These are phyloP conservation scores for Leishmania turanica DNA, from an alignment of 208 protist genomes.

Conservation along the genomic window DNA sequence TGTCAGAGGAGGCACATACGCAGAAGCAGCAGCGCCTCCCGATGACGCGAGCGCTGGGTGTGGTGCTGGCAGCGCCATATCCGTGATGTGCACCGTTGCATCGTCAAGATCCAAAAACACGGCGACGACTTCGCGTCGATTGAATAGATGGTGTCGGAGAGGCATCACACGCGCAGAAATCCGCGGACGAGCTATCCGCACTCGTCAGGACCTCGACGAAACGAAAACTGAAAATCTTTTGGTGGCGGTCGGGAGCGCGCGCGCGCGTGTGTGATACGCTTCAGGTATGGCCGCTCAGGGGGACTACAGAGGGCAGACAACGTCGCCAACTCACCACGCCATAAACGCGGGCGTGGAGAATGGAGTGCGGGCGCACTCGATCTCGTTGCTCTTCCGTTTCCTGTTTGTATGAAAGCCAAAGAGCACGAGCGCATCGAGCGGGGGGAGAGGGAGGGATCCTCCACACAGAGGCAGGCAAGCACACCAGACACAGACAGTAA, in stretches of 20 bases:
- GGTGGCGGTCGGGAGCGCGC: not conserved
- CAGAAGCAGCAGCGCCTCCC: not conserved
- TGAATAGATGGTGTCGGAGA: conserved; percentile 27
- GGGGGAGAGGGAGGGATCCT: too few relatives aligned
- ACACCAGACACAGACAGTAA: too few relatives aligned
- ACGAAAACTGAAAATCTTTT: conserved; percentile 8
- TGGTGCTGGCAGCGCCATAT: conserved; percentile 38
- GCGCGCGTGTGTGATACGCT: too few relatives aligned
- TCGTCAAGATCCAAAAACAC: conserved; percentile 60
- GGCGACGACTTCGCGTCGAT: conserved; percentile 45
- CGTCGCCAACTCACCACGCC: not conserved
- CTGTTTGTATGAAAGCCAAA: too few relatives aligned
- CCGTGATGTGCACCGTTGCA: conserved; percentile 15
- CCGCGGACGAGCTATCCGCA: not conserved
- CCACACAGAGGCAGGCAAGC: too few relatives aligned
- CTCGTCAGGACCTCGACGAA: not conserved
- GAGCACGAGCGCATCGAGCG: too few relatives aligned
- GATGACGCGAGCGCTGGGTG: not conserved
- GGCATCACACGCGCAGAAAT: not conserved
- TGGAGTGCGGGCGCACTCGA: not conserved
- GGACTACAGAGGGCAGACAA: not conserved
- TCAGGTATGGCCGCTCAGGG: not conserved
- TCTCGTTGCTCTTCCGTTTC: not conserved
- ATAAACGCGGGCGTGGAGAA: not conserved
- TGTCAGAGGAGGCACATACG: conserved; percentile 28